Percentiles rank a stretch among this genome's conserved stretches.
Conservation (phyloP, 768 basidiomycete genomes). For the Lactifluus pinguis region DNA sequence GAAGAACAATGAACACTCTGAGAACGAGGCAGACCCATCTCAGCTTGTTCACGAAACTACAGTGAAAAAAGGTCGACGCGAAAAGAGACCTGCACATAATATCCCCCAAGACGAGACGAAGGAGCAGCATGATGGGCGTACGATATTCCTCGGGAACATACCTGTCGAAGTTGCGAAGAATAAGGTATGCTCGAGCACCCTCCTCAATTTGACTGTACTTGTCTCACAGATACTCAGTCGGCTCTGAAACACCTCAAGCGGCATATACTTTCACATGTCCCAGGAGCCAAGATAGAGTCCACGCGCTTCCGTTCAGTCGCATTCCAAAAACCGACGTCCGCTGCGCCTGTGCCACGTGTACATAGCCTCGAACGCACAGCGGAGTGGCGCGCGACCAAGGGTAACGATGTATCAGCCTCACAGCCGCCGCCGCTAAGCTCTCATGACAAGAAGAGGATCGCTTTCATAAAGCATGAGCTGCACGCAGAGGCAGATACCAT, state of each 20-base stretch:
- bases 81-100: slow-evolving; percentile 34
- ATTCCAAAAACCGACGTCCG: slow-evolving; percentile 71
- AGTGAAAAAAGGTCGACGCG: slow-evolving; percentile 26
- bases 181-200: slow-evolving; percentile 44
- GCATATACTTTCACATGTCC: slow-evolving; percentile 65
- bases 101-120: slow-evolving; percentile 63
- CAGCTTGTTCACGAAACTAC: slow-evolving; percentile 60
- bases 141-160: slow-evolving; percentile 89
- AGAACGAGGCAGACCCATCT: slow-evolving; percentile 29
- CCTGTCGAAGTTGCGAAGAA: slow-evolving; percentile 65
- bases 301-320: slow-evolving; percentile 89
- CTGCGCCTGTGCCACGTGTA: slow-evolving; percentile 28
- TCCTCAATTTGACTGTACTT: not conserved
- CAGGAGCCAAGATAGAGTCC: slow-evolving; percentile 80
- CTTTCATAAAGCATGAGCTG: slow-evolving; percentile 89
- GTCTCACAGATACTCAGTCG: slow-evolving; percentile 36
- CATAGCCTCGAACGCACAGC: slow-evolving; percentile 54
- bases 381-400: slow-evolving; percentile 40
- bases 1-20: slow-evolving; percentile 21
- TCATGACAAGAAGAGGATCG: slow-evolving; percentile 84
- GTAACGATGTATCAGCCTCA: slow-evolving; percentile 29
- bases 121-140: slow-evolving; percentile 67
- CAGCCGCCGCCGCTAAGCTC: slow-evolving; percentile 46
- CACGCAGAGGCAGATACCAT: slow-evolving; percentile 67
- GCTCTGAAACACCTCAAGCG: slow-evolving; percentile 65